phyloP scores from a whole-genome alignment of 345 rosid species.

The Kernera saxatilis region DNA sequence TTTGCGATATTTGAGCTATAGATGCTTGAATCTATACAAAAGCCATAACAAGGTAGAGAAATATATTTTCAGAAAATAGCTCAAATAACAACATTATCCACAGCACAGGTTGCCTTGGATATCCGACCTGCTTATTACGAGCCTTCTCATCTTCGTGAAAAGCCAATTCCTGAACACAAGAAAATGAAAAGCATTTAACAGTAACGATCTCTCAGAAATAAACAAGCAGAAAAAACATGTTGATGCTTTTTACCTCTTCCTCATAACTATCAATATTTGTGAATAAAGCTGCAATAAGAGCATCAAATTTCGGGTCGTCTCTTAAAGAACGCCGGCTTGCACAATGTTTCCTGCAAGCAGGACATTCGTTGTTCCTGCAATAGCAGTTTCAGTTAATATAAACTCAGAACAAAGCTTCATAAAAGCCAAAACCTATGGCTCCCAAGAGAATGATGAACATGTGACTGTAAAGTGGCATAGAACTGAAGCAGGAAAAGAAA shows the following conservation, averaged over 20 bases:
- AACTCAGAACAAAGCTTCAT: conserved; percentile 7
- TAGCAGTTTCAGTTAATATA: not conserved
- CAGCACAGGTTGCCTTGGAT: not conserved
- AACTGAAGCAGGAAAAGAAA: not conserved
- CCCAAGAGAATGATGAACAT: conserved; percentile 12
- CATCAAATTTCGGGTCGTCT: conserved; percentile 78
- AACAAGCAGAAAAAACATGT: not conserved
- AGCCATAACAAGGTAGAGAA: not conserved
- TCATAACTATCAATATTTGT: conserved; percentile 66
- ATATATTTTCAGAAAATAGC: not conserved
- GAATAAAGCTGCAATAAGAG: conserved; percentile 65
- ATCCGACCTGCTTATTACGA: conserved; percentile 80
- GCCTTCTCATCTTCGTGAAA: conserved; percentile 89
- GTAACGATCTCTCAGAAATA: not conserved
- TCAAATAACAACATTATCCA: conserved; percentile 1
- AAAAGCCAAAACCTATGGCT: not conserved
- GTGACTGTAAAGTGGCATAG: not conserved
- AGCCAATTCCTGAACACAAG: conserved; percentile 67
- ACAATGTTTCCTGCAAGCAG: conserved; percentile 81
- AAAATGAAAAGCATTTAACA: not conserved
- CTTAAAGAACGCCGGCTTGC: conserved; percentile 82
- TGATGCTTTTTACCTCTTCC: conserved; percentile 44
- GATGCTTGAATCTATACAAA: conserved; percentile 87
- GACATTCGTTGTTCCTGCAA: conserved; percentile 78
- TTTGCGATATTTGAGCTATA: conserved; percentile 77